These are phyloP conservation scores for Thozetella sp. DNA, from an alignment of 495 filamentous ascomycete species.

Conservation along the genomic window DNA sequence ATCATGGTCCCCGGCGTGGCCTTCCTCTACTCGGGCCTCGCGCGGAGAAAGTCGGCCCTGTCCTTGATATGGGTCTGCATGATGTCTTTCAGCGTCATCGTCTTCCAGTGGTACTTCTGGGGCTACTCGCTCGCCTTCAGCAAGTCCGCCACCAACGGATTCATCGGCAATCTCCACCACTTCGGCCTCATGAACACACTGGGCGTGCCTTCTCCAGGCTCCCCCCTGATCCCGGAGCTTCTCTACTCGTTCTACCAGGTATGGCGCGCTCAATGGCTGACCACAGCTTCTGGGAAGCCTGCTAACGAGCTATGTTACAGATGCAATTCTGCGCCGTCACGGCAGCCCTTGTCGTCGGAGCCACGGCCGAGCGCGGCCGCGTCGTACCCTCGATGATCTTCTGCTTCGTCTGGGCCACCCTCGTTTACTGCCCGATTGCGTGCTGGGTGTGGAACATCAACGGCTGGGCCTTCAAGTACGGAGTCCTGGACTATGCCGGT, in stretches of 20 bases:
- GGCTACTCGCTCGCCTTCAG: slow-evolving; percentile 94
- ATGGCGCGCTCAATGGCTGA: slow-evolving; percentile 4
- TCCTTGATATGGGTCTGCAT: slow-evolving; percentile 95
- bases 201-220: slow-evolving; percentile 80
- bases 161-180: slow-evolving; percentile 85
- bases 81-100: slow-evolving; percentile 85
- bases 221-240: slow-evolving; percentile 80
- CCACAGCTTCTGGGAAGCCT: neutral
- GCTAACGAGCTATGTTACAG: slow-evolving; percentile 40
- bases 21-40: slow-evolving; percentile 99
- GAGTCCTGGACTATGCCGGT: slow-evolving; percentile 94
- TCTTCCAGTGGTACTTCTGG: slow-evolving; percentile 99
- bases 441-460: slow-evolving; percentile 96
- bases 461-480: slow-evolving; percentile 91
- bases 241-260: slow-evolving; percentile 90
- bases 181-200: slow-evolving; percentile 83
- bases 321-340: slow-evolving; percentile 97
- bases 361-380: slow-evolving; percentile 91
- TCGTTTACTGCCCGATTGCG: slow-evolving; percentile 95
- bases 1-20: slow-evolving; percentile 94
- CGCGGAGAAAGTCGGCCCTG: slow-evolving; percentile 90
- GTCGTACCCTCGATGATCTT: slow-evolving; percentile 96
- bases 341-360: slow-evolving; percentile 89
- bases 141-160: slow-evolving; percentile 74
- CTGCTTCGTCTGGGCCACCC: slow-evolving; percentile 91